Conservation (phyloP, 805 yeast species). For the Tetrapisispora arboricola region DNA sequence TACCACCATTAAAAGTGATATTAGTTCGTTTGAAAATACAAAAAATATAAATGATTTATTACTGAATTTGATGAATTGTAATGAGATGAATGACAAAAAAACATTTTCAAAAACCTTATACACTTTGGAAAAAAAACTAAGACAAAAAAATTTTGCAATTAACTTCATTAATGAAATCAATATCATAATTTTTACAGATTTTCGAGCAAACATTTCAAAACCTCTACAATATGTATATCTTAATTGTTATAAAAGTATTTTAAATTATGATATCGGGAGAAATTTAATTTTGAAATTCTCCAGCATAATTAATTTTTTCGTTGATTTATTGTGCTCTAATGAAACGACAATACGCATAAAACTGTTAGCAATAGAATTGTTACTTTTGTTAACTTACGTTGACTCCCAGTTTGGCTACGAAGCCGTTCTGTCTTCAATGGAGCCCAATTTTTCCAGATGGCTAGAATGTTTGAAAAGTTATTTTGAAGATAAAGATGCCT, state of each 20-base stretch:
- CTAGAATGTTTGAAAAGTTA: conserved; percentile 6
- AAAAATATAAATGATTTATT: not conserved
- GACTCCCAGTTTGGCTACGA: conserved; percentile 20
- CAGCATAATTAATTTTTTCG: conserved; percentile 11
- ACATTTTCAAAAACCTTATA: conserved; percentile 11
- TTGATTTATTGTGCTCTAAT: conserved; percentile 8
- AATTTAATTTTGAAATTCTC: conserved; percentile 7
- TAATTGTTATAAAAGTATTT: conserved; percentile 20
- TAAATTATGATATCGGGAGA: conserved; percentile 15
- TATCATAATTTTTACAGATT: conserved; percentile 8
- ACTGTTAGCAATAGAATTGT: conserved; percentile 17
- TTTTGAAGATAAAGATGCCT: conserved; percentile 3
- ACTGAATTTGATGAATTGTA: not conserved
- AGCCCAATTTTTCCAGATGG: conserved; percentile 7
- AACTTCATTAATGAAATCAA: conserved; percentile 13
- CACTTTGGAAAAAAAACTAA: conserved; percentile 20
- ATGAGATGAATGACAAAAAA: not conserved
- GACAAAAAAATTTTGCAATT: conserved; percentile 13
- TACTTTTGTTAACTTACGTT: conserved; percentile 20
- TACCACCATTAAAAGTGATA: not conserved
- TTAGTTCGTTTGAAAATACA: not conserved
- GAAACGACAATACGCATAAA: conserved; percentile 11
- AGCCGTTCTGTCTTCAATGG: conserved; percentile 8
- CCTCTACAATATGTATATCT: conserved; percentile 17
- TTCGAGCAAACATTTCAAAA: conserved; percentile 2